Base-by-base conservation (phyloP, 768 basidiomycete genomes). In the Leccinum aurantiacum region DNA sequence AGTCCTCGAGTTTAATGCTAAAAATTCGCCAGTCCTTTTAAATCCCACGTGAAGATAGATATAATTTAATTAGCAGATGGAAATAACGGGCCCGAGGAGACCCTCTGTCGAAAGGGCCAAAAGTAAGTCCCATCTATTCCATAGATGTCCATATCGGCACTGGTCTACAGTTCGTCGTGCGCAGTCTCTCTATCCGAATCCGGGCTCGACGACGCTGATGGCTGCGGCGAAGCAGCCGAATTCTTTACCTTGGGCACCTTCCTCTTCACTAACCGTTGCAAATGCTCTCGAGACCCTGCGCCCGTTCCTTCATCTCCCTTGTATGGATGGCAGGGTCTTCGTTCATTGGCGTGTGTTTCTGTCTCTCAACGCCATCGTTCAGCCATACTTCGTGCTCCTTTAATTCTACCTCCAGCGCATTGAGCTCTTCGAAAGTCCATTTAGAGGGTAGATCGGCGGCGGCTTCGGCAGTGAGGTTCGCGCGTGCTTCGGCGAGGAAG, bases 311-410 rank as follows among this genome's bases (percentile, higher is more conserved):
- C 85, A 98, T 87, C 75, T 98, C 95, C 65, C 77, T 83, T 53
- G 89, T 90, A 75, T 87, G 82, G 33, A 98, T 84, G n/a, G 89
- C 89, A 3, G 95, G 93, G 69, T 97, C 87, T 69, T 93, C 86
- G 66, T 90, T 84, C 70, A 80, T 75, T 74, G 87, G 82, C 53
- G 89, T 82, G 57, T 69, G 74, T 77, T 89, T 90, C 77, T 97
- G 95, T 75, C 85, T 87, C 77, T 90, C 88, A 14, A 95, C 88
- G 75, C 84, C 83, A 58, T 84, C 87, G 64, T 86, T 79, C 62
- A 98, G 77, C 97, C 97, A 99, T 27, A 76, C 63, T 74, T 93
- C 91, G 66, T 93, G 88, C 54, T 91, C 90, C 68, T 83, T 84
- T 59, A 97, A 77, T 58, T 86, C 80, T 69, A 80, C 84, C 74